These are phyloP conservation scores for Elaphomyces granulatus DNA, from an alignment of 495 filamentous ascomycete species.

Conservation along the genomic window DNA sequence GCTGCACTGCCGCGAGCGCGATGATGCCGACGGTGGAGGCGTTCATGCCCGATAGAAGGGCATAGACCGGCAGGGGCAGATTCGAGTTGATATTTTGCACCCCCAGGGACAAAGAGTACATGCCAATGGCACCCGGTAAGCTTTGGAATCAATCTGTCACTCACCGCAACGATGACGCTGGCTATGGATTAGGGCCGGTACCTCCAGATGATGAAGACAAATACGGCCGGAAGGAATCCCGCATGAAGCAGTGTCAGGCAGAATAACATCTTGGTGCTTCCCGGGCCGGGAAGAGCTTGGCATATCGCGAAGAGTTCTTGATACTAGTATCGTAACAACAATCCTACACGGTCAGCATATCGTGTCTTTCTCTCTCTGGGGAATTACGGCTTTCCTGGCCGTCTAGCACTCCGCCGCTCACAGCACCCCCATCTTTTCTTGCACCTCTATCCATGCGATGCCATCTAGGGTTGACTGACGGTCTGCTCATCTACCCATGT, in stretches of 20 bases:
- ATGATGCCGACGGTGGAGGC: slow-evolving; percentile 68
- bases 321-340: slow-evolving; percentile 47
- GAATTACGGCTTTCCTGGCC: too few relatives aligned
- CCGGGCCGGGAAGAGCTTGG: slow-evolving; percentile 64
- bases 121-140: slow-evolving; percentile 62
- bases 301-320: slow-evolving; percentile 72
- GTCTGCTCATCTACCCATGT: slow-evolving; percentile 67
- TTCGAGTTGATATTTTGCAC: slow-evolving; percentile 44
- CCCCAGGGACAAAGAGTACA: slow-evolving; percentile 59
- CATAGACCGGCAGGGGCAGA: slow-evolving; percentile 55
- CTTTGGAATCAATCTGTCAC: too few relatives aligned
- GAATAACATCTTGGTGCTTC: slow-evolving; percentile 66
- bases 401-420: too few relatives aligned
- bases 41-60: slow-evolving; percentile 65
- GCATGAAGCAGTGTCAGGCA: slow-evolving; percentile 54
- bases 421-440: too few relatives aligned
- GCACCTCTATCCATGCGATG: too few relatives aligned
- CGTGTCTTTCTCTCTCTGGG: too few relatives aligned
- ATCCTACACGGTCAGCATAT: too few relatives aligned
- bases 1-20: slow-evolving; percentile 59
- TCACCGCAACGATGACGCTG: too few relatives aligned
- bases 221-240: slow-evolving; percentile 45
- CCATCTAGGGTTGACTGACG: too few relatives aligned
- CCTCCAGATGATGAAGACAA: slow-evolving; percentile 60
- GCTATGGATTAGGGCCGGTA: too few relatives aligned